These are phyloP conservation scores for Arctium lappa DNA, from an alignment of 129 eudicot species.

Conservation along the genomic window DNA sequence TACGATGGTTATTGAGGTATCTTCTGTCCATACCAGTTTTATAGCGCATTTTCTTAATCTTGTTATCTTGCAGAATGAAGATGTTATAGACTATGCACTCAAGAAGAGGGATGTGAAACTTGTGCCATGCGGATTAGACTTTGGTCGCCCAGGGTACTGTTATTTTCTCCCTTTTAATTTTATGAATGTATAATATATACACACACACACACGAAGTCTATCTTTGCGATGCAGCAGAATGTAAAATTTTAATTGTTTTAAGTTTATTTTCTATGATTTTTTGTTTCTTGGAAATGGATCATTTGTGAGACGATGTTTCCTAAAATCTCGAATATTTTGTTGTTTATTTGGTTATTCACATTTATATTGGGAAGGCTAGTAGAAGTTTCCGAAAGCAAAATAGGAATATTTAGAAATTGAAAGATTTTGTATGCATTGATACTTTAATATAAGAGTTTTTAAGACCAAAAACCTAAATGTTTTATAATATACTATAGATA, in stretches of 20 bases:
- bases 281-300: neutral
- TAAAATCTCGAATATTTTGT: no score
- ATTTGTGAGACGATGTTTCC: neutral
- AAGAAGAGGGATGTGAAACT: slow-evolving; percentile 95
- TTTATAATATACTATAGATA: neutral
- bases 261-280: neutral
- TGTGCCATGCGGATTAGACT: slow-evolving; percentile 94
- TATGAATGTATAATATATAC: neutral
- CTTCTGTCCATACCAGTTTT: neutral
- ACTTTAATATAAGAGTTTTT: no score
- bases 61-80: slow-evolving; percentile 76
- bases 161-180: neutral
- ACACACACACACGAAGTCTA: no score
- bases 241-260: neutral
- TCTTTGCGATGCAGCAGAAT: no score
- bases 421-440: neutral
- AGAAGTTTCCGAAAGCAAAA: neutral
- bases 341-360: neutral
- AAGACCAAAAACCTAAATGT: neutral
- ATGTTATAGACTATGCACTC: slow-evolving; percentile 94
- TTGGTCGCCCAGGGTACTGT: slow-evolving; percentile 84
- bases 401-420: neutral
- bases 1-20: slow-evolving; percentile 55
- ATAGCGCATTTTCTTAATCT: neutral
- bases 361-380: neutral